phyloP scores from a whole-genome alignment of 176 grass and related monocot species.

The Saccharum officinarum region DNA sequence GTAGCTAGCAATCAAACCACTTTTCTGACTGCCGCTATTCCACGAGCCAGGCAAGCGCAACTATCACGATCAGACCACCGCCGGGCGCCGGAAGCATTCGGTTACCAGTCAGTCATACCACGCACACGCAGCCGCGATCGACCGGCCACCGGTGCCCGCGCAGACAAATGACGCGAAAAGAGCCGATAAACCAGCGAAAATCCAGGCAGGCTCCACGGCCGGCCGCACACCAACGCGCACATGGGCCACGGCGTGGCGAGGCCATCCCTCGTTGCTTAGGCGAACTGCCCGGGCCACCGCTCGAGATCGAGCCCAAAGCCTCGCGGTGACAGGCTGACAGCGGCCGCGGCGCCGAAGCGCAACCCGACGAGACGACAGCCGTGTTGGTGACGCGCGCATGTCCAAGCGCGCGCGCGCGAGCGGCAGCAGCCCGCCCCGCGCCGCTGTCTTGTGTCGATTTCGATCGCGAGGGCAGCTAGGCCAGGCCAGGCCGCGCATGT shows the following conservation, averaged over 20 bases:
- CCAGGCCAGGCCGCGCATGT: constrained; percentile 14
- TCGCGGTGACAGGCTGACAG: neutral
- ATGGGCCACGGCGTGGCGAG: constrained; percentile 3
- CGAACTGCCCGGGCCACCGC: neutral
- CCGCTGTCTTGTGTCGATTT: neutral
- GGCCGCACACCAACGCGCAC: constrained; percentile 2
- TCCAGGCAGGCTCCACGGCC: neutral
- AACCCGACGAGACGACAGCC: constrained; percentile 22
- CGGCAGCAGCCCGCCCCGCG: neutral
- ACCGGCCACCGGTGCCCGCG: neutral
- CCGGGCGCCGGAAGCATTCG: neutral
- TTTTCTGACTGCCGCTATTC: constrained; percentile 20
- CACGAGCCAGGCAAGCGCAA: neutral
- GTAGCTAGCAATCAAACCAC: neutral
- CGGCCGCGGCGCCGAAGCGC: neutral
- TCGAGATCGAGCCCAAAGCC: neutral
- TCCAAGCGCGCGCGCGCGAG: neutral
- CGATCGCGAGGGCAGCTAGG: neutral
- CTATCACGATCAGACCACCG: constrained; percentile 29
- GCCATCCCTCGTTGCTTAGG: neutral
- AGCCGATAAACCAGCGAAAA: neutral
- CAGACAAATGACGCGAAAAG: neutral
- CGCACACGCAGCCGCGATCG: neutral
- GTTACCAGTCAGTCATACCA: neutral
- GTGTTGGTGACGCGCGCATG: neutral